Evolutionary conservation across 176 grass and related monocot genomes (phyloP), one percentile per base, ranked within the genome.

Genomic region (Pontederia paniculata): DNA sequence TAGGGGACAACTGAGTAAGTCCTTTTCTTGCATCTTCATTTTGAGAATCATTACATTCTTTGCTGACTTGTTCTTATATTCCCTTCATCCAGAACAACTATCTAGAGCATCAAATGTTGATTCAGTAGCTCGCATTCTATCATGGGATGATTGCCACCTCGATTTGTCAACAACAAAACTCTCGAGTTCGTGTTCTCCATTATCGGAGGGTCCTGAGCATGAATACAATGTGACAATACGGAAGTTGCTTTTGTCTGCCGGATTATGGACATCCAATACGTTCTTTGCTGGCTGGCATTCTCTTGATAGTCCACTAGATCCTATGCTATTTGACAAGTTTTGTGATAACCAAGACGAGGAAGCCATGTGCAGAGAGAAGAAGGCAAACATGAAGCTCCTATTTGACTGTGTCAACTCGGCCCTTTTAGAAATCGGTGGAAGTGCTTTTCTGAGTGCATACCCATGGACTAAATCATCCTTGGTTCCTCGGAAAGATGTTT

Each of bases 341-440:
- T 51, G 84, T 70, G 74, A 90, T 58, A 77, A 74, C 21, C 88
- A 88, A 60, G 74, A 78, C 49, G 86, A 84, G 70, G 74, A 72
- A 12, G 83, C 93, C 20, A 83, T 78, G 65, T 81, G 68, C 4
- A 80, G 86, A 73, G 83, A 88, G 69, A 79, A 80, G 63, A 81
- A 80, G 42, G 77, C 93, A 3, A 88, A 80, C 65, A 86, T 88
- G 57, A 81, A 74, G 77, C 71, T 97, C 48, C 41, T 97, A 37
- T 97, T 97, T 23, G 71, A 88, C 58, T 81, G 58, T 57, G 80
- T 76, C 44, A 90, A 84, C 44, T 62, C 72, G 52, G 42, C 77
- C 12, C 28, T 89, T 52, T 42, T 84, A 58, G 83, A 97, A 77
- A 76, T 81, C 60, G 83, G 69, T 15, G 58, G 81, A 47, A 65